phyloP scores from a whole-genome alignment of 2,329 filamentous ascomycete species.

The Diaporthe amygdali region DNA sequence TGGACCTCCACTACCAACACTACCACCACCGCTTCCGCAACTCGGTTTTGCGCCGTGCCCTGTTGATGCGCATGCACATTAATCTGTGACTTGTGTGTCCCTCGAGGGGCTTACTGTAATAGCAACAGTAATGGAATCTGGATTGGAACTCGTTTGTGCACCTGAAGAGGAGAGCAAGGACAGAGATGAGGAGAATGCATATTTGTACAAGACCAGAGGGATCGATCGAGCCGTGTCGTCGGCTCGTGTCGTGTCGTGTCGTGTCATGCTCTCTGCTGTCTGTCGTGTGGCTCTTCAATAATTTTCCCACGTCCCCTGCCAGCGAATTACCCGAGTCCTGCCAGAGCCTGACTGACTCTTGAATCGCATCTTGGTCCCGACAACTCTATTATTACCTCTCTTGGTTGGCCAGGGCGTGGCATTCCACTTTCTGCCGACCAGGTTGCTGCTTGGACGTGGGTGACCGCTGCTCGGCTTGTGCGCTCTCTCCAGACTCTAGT shows the following conservation, averaged over 20 bases:
- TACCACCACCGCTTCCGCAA: constrained; percentile 21
- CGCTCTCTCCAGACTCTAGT: constrained; percentile 5
- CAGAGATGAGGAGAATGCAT: background rate
- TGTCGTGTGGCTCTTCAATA: background rate
- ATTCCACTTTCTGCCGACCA: constrained; percentile 15
- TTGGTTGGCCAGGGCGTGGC: constrained; percentile 23
- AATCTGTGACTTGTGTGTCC: background rate
- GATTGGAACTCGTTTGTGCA: background rate
- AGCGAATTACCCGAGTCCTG: background rate
- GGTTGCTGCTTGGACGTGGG: constrained; percentile 14
- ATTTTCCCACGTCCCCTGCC: background rate
- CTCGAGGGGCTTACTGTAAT: background rate
- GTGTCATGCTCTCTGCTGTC: background rate
- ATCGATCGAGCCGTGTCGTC: constrained; percentile 1
- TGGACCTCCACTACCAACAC: constrained; percentile 16
- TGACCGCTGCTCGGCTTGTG: constrained; percentile 28
- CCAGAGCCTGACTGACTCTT: background rate
- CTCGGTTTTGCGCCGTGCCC: constrained; percentile 19
- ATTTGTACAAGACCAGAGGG: background rate
- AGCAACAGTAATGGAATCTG: constrained; percentile 11
- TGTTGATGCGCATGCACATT: constrained; percentile 8
- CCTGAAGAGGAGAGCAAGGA: background rate
- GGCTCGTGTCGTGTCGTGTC: background rate
- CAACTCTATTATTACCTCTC: constrained; percentile 24
- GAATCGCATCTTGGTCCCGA: constrained; percentile 10